Evolutionary conservation across 2,329 filamentous ascomycete genomes (phyloP).

Genomic region (Byssothecium circinans): DNA sequence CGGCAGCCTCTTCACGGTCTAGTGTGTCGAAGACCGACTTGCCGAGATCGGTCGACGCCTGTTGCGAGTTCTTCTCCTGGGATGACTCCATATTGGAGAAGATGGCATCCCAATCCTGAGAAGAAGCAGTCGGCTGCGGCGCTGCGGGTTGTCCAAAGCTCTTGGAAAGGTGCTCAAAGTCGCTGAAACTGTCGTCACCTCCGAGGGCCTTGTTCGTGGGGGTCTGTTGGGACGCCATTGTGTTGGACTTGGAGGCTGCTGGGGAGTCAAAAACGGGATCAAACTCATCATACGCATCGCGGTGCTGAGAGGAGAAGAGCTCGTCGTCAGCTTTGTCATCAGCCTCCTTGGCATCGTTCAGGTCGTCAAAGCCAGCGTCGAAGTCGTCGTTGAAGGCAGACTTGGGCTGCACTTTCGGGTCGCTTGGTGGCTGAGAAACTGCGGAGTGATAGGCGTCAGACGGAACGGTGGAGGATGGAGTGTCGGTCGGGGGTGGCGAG

Average conservation of each 20-base stretch:
- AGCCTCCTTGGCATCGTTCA: conserved; percentile 80
- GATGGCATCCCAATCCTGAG: conserved; percentile 92
- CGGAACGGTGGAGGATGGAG: conserved; percentile 44
- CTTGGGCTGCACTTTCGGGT: conserved; percentile 45
- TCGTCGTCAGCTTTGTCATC: conserved; percentile 71
- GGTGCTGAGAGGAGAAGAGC: conserved; percentile 64
- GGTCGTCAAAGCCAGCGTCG: conserved; percentile 78
- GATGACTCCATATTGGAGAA: conserved; percentile 75
- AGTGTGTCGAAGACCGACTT: conserved; percentile 42
- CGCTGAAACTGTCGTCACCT: conserved; percentile 52
- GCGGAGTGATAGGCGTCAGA: conserved; percentile 49
- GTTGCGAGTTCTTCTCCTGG: conserved; percentile 38
- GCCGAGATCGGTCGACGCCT: conserved; percentile 38
- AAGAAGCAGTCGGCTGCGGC: conserved; percentile 45
- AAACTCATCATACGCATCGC: conserved; percentile 74
- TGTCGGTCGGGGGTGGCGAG: conserved; percentile 44
- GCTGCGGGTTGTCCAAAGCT: conserved; percentile 45
- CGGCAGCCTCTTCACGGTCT: conserved; percentile 36
- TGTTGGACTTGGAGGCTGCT: conserved; percentile 52
- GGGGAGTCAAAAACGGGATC: conserved; percentile 78
- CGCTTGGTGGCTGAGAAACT: conserved; percentile 39
- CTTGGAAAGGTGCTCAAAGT: conserved; percentile 50
- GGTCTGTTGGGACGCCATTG: conserved; percentile 48
- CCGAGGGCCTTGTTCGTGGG: conserved; percentile 42
- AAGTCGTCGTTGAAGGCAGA: conserved; percentile 71